Conservation (phyloP, 345 rosid genomes). For the Aethionema arabicum region DNA sequence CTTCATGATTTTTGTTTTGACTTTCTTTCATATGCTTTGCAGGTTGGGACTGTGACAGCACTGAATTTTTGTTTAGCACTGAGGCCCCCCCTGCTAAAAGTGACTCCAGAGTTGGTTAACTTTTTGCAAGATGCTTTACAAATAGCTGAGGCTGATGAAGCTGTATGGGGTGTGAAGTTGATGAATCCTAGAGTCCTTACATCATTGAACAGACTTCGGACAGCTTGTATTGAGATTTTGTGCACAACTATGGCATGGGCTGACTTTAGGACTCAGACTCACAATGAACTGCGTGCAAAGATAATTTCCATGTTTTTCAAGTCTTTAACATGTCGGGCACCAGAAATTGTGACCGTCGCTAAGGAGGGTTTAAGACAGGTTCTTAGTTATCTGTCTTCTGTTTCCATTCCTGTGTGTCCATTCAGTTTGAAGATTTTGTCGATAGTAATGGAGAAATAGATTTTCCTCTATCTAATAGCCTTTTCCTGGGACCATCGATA, state of each 20-base stretch:
- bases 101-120: slow-evolving; percentile 86
- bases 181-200: slow-evolving; percentile 83
- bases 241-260: slow-evolving; percentile 99
- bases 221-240: slow-evolving; percentile 92
- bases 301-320: slow-evolving; percentile 98
- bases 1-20: slow-evolving; percentile 18
- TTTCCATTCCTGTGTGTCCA: slow-evolving; percentile 14
- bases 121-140: slow-evolving; percentile 98
- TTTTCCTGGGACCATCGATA: slow-evolving; percentile 13
- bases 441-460: slow-evolving; percentile 6
- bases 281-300: slow-evolving; percentile 84
- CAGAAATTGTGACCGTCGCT: slow-evolving; percentile 96
- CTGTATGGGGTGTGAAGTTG: slow-evolving; percentile 81
- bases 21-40: slow-evolving; percentile 35
- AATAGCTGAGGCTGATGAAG: slow-evolving; percentile 98
- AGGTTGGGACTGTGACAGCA: slow-evolving; percentile 97
- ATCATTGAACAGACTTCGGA: slow-evolving; percentile 80
- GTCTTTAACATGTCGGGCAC: slow-evolving; percentile 86
- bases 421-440: slow-evolving; percentile 8
- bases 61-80: slow-evolving; percentile 91
- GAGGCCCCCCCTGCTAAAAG: slow-evolving; percentile 96
- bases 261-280: slow-evolving; percentile 82
- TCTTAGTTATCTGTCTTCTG: slow-evolving; percentile 25
- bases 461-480: slow-evolving; percentile 17
- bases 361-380: slow-evolving; percentile 98